These are phyloP conservation scores for Amaranthus palmeri DNA, from an alignment of 148 eudicot species.

Conservation along the genomic window DNA sequence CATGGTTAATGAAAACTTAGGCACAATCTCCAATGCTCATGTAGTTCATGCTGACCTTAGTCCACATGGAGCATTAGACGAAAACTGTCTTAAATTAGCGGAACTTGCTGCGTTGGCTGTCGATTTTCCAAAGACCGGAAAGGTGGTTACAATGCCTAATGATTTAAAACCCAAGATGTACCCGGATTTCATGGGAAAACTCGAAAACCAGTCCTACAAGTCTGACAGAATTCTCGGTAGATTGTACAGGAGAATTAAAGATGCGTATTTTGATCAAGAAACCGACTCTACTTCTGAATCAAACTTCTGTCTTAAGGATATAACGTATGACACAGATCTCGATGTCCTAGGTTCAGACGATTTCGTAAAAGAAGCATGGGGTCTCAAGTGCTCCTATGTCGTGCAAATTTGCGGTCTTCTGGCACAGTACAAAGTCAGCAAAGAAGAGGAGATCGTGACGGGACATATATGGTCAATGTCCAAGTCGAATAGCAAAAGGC, in stretches of 20 bases:
- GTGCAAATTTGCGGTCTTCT: conserved; percentile 61
- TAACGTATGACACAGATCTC: conserved; percentile 56
- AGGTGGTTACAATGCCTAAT: conserved; percentile 57
- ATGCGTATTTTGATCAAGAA: conserved; percentile 34
- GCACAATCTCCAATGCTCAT: conserved; percentile 87
- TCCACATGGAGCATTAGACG: conserved; percentile 59
- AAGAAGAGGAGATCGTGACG: conserved; percentile 85
- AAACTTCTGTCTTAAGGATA: conserved; percentile 19
- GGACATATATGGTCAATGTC: conserved; percentile 96
- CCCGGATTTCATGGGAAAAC: conserved; percentile 95
- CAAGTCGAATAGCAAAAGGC: conserved; percentile 51
- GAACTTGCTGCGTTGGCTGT: conserved; percentile 90
- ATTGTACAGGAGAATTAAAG: conserved; percentile 54
- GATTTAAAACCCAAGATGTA: conserved; percentile 74
- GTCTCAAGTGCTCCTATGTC: conserved; percentile 63
- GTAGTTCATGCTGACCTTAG: conserved; percentile 86
- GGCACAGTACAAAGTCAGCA: conserved; percentile 72
- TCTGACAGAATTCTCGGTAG: conserved; percentile 68
- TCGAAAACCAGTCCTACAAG: conserved; percentile 51
- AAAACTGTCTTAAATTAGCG: conserved; percentile 64
- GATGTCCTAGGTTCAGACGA: conserved; percentile 48
- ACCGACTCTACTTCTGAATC: conserved; percentile 26
- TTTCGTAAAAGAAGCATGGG: conserved; percentile 69
- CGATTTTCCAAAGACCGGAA: conserved; percentile 94
- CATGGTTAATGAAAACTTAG: conserved; percentile 83